A percentile compares a stretch with the other conserved stretches of the same genome.
Evolutionary conservation across 306 rosid genomes (phyloP).

Genomic region (Rosa rugosa): DNA sequence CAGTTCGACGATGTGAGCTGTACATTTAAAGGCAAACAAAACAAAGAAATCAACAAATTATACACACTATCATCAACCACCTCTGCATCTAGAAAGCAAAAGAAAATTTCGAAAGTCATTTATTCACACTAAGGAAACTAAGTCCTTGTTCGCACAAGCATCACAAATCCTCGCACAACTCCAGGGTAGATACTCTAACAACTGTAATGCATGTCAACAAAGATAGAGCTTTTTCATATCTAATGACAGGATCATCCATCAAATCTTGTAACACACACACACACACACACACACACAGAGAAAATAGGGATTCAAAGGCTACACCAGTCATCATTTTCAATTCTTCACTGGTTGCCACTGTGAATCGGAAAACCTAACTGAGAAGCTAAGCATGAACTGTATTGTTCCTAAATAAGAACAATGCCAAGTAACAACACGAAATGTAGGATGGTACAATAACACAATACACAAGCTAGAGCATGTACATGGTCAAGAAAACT

Average conservation of each 20-base stretch:
- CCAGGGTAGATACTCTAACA: neutral
- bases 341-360: neutral
- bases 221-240: neutral
- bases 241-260: neutral
- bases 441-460: neutral
- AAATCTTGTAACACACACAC: neutral
- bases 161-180: neutral
- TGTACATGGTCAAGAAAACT: neutral
- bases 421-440: neutral
- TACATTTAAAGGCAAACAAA: constrained; percentile 18
- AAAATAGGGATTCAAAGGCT: neutral
- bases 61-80: neutral
- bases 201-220: neutral
- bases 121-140: neutral
- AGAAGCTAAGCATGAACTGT: neutral
- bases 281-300: too few relatives aligned
- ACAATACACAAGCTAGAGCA: neutral
- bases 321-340: neutral
- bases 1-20: constrained; percentile 70
- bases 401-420: neutral
- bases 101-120: neutral
- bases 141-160: neutral
- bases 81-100: neutral
- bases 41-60: neutral
- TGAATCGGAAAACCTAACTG: neutral